Evolutionary conservation across 441 rosid species (phyloP), one percentile per base, ranked within the genome.

Genomic region (Brassica balearica): DNA sequence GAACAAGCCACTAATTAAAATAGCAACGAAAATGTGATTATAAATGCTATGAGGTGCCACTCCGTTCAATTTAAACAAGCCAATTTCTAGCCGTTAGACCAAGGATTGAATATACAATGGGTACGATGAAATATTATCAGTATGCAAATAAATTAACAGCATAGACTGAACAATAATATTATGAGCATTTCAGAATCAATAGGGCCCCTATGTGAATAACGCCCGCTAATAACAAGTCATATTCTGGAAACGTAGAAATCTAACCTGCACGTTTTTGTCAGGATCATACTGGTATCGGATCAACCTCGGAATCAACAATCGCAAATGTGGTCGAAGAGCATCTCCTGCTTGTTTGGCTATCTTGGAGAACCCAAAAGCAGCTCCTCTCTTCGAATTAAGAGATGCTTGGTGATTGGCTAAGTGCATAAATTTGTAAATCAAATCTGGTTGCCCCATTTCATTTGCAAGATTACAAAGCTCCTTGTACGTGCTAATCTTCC

Each of bases 281-380:
- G 99, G 99, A 85, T 96, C 99, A 82, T 96, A 94, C 67, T 94
- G 99, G 82, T 94, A 96, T 17, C 98, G 94, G 65, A 96, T 89
- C 58, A 96, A 89, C 87, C 97, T 86, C 2, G 99, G 99, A 80
- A 96, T 87, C 90, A 96, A 87, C 69, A 83, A 84, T 20, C 74
- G 84, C 71, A 96, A 84, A 82, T 94, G 97, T 48, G 99, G 99
- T 84, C 85, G 89, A 79, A 96, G 96, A 69, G 98, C 99, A 87
- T 96, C 98, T 81, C 98, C 99, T 46, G 99, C 99, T 89, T 92
- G 98, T 84, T 94, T 96, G 75, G 99, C 97, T 84, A 96, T 94
- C 87, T 89, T 96, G 70, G 98, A 92, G 85, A 94, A 92, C 75
- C 98, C 98, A 88, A 92, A 96, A 83, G 99, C 99, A 84, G 98